These are phyloP conservation scores for Melastoma malabathricum DNA, from an alignment of 345 rosid genomes.

Conservation along the genomic window DNA sequence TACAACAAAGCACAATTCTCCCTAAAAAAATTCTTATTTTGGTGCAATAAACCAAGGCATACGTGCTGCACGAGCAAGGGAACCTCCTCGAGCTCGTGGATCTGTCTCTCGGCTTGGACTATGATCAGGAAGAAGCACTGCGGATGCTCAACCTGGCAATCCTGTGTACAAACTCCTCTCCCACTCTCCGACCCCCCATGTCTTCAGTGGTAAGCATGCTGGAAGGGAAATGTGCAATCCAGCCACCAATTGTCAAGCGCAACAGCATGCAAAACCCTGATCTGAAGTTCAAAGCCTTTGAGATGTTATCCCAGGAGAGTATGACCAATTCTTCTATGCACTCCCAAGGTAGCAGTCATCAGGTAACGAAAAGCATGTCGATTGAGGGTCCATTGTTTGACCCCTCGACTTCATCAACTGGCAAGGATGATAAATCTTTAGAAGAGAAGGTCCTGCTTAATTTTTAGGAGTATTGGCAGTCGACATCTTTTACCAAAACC, in stretches of 20 bases:
- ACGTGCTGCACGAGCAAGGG: slow-evolving; percentile 88
- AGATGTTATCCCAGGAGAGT: slow-evolving; percentile 49
- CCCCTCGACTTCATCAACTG: slow-evolving; percentile 28
- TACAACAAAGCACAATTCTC: not conserved
- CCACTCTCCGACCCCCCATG: slow-evolving; percentile 80
- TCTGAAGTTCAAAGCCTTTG: slow-evolving; percentile 71
- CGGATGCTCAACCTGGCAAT: slow-evolving; percentile 58
- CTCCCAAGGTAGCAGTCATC: slow-evolving; percentile 24
- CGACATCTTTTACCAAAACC: not conserved
- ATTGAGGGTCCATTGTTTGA: slow-evolving; percentile 62
- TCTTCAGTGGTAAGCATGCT: slow-evolving; percentile 73
- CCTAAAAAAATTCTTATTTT: not conserved
- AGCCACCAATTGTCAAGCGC: slow-evolving; percentile 62
- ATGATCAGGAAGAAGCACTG: slow-evolving; percentile 47
- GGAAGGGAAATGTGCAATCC: slow-evolving; percentile 57
- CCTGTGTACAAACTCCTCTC: slow-evolving; percentile 84
- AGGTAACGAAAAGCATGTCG: slow-evolving; percentile 28
- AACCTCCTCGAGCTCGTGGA: slow-evolving; percentile 79
- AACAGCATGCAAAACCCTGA: slow-evolving; percentile 21
- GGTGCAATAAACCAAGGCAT: slow-evolving; percentile 38
- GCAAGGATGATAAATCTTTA: slow-evolving; percentile 22
- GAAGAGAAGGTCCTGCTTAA: slow-evolving; percentile 18
- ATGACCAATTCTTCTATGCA: slow-evolving; percentile 28
- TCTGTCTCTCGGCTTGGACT: slow-evolving; percentile 42
- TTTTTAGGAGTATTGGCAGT: slow-evolving; percentile 1